Evolutionary conservation across 2,329 filamentous ascomycete species (phyloP).

Genomic region (Epichloe brachyelytri): DNA sequence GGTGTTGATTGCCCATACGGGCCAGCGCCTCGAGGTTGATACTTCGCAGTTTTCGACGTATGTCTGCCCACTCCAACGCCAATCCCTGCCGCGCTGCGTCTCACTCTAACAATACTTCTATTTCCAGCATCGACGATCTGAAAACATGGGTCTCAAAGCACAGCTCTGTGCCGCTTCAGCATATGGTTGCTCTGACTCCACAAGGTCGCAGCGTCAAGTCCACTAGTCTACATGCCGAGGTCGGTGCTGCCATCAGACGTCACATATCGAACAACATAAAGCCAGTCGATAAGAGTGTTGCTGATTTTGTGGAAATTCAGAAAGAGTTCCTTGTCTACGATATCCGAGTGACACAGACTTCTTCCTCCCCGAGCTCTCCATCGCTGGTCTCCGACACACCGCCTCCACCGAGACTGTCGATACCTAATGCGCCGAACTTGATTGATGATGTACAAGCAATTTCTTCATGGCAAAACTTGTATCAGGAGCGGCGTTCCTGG

Average conservation of each 20-base stretch:
- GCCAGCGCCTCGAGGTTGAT: conserved; percentile 72
- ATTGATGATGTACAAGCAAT: conserved; percentile 70
- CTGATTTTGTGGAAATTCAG: conserved; percentile 26
- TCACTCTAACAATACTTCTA: background rate
- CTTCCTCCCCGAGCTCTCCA: conserved; percentile 31
- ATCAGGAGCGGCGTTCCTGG: conserved; percentile 71
- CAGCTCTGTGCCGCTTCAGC: conserved; percentile 58
- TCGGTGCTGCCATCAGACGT: conserved; percentile 24
- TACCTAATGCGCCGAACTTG: conserved; percentile 64
- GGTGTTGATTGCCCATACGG: conserved; percentile 86
- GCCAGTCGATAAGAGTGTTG: background rate
- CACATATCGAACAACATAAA: background rate
- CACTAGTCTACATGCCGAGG: conserved; percentile 70
- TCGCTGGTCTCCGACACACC: conserved; percentile 35
- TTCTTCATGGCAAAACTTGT: conserved; percentile 78
- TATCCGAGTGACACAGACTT: conserved; percentile 55
- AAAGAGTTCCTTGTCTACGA: conserved; percentile 90
- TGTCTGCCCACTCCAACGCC: conserved; percentile 13
- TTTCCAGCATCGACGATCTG: conserved; percentile 63
- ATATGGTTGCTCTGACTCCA: conserved; percentile 77
- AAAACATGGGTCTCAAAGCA: conserved; percentile 67
- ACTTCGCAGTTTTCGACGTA: conserved; percentile 63
- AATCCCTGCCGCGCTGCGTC: background rate
- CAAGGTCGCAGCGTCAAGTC: conserved; percentile 75
- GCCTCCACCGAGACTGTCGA: conserved; percentile 39